These are phyloP conservation scores for Arthrobotrys iridis DNA, from an alignment of 2,329 filamentous ascomycete genomes.

Conservation along the genomic window DNA sequence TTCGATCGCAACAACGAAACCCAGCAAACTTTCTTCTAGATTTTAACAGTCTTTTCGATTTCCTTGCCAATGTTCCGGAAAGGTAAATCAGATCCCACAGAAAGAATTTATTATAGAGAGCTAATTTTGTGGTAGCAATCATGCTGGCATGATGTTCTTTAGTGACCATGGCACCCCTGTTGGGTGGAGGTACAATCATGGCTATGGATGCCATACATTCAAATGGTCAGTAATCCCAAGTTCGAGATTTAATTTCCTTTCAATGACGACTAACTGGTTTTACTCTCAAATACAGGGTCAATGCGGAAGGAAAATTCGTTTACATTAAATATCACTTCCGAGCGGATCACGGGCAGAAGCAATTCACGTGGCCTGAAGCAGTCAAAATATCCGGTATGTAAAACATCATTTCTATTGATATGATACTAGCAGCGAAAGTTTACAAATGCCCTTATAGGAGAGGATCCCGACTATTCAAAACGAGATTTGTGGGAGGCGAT, in stretches of 20 bases:
- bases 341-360: conserved; percentile 65
- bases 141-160: conserved; percentile 66
- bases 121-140: conserved; percentile 60
- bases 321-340: conserved; percentile 67
- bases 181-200: conserved; percentile 63
- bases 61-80: conserved; percentile 66
- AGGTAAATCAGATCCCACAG: conserved; percentile 53
- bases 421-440: background rate
- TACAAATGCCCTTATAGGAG: conserved; percentile 56
- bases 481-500: conserved; percentile 64
- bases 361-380: conserved; percentile 64
- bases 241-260: too few relatives aligned
- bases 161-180: conserved; percentile 66
- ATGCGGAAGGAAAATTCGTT: conserved; percentile 65
- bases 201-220: conserved; percentile 65
- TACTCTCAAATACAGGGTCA: conserved; percentile 62
- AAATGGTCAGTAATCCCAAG: conserved; percentile 63
- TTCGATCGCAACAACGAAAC: conserved; percentile 64
- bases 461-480: conserved; percentile 67
- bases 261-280: too few relatives aligned
- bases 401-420: too few relatives aligned
- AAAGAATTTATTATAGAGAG: background rate
- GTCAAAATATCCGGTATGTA: conserved; percentile 61
- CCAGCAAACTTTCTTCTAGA: conserved; percentile 66
- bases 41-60: conserved; percentile 65